A percentile compares a stretch with the other conserved stretches of the same genome.
Evolutionary conservation across 2,329 filamentous ascomycete species (phyloP).

Genomic region (Aphanocladium album): DNA sequence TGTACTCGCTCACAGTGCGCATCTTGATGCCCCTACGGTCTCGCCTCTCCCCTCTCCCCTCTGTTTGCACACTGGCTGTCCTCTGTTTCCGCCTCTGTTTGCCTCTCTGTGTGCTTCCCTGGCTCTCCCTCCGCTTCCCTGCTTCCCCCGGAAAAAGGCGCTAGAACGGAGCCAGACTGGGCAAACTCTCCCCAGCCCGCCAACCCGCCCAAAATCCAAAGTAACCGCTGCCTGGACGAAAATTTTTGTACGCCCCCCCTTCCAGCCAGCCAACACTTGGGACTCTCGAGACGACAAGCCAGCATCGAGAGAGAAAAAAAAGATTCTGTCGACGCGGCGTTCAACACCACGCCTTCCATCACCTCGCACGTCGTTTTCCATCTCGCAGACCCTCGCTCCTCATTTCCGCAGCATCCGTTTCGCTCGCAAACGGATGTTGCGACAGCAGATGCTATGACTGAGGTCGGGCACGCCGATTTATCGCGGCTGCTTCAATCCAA

Average conservation of each 20-base stretch:
- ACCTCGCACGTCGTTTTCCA: conserved; percentile 22
- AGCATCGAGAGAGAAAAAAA: conserved; percentile 13
- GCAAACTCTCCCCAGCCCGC: background rate
- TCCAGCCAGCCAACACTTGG: conserved; percentile 9
- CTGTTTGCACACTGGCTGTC: background rate
- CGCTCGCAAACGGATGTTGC: conserved; percentile 64
- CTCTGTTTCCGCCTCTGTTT: background rate
- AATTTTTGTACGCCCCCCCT: conserved; percentile 20
- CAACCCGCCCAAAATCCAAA: background rate
- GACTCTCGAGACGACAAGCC: conserved; percentile 5
- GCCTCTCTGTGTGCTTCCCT: background rate
- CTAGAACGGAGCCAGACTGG: background rate
- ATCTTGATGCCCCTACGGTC: background rate
- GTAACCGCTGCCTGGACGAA: conserved; percentile 21
- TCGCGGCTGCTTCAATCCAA: conserved; percentile 62
- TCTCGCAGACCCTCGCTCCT: conserved; percentile 24
- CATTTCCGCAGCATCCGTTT: conserved; percentile 48
- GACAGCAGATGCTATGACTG: conserved; percentile 64
- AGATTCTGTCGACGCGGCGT: conserved; percentile 28
- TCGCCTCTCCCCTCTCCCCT: background rate
- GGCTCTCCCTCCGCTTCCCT: background rate
- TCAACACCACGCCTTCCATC: conserved; percentile 28
- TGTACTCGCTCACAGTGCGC: background rate
- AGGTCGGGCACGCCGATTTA: conserved; percentile 62
- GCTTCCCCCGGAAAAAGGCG: conserved; percentile 1